Conservation (phyloP, 371 early-diverging fungal species). For the Actinomortierella ambigua region DNA sequence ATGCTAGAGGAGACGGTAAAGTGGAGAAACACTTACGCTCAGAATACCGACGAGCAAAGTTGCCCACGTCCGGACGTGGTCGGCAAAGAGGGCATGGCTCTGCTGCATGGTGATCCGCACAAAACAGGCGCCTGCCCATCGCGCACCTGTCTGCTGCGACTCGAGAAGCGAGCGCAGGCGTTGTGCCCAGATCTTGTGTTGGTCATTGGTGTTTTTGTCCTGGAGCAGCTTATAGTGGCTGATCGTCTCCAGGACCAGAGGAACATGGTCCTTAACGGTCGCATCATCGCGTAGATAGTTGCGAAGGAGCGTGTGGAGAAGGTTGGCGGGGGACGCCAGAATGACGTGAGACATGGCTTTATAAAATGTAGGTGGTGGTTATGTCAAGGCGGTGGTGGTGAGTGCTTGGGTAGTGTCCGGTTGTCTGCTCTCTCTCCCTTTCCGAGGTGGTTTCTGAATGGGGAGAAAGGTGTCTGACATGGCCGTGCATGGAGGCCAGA, state of each 20-base stretch:
- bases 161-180: conserved; percentile 62
- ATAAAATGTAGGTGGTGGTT: not conserved
- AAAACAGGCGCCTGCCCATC: conserved; percentile 60
- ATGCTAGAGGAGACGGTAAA: not conserved
- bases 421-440: not conserved
- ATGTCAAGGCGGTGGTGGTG: not conserved
- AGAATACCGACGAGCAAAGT: conserved; percentile 42
- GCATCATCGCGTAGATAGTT: conserved; percentile 43
- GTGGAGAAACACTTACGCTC: conserved; percentile 12
- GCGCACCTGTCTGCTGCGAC: conserved; percentile 56
- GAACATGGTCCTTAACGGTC: conserved; percentile 35
- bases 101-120: conserved; percentile 59
- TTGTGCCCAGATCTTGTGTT: conserved; percentile 59
- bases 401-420: not conserved
- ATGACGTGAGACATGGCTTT: conserved; percentile 21
- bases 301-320: conserved; percentile 36
- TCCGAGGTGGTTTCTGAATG: too few relatives aligned
- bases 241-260: conserved; percentile 56
- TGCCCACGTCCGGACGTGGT: conserved; percentile 52
- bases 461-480: too few relatives aligned
- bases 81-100: conserved; percentile 49
- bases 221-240: conserved; percentile 50
- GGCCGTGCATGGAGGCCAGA: too few relatives aligned
- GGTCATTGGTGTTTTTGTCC: conserved; percentile 24
- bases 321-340: conserved; percentile 31